These are phyloP conservation scores for Erythrobasidium yunnanense DNA, from an alignment of 768 basidiomycete genomes.

Conservation along the genomic window DNA sequence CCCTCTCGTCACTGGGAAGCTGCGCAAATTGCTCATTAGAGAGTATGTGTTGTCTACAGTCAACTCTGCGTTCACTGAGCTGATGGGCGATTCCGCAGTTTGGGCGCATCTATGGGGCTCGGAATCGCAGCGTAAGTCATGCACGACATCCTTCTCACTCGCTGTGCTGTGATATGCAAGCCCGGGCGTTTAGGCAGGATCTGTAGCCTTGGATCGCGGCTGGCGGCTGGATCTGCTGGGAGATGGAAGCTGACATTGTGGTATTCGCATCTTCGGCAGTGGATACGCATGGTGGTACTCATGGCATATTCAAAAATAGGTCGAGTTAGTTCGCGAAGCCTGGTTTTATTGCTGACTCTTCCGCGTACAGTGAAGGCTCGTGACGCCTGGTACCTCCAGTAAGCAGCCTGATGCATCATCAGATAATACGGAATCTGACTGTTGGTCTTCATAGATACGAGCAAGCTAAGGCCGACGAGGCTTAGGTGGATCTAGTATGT, in stretches of 20 bases:
- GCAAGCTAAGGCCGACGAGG: slow-evolving; percentile 1
- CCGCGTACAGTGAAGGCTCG: slow-evolving; percentile 14
- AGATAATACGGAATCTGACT: not conserved
- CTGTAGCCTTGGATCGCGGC: too few relatives aligned
- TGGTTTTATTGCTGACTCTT: too few relatives aligned
- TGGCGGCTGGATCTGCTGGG: too few relatives aligned
- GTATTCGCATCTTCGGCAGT: too few relatives aligned
- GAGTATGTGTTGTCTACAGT: too few relatives aligned
- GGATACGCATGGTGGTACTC: not conserved
- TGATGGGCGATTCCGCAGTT: too few relatives aligned
- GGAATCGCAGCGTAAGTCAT: not conserved
- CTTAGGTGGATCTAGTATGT: not conserved
- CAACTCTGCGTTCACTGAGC: too few relatives aligned
- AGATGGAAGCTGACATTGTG: too few relatives aligned
- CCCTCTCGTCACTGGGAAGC: too few relatives aligned
- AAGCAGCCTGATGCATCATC: not conserved
- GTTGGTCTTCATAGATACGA: not conserved
- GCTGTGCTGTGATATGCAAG: not conserved
- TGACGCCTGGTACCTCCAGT: slow-evolving; percentile 23
- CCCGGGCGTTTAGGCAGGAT: too few relatives aligned
- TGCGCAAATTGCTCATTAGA: too few relatives aligned
- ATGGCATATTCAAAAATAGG: not conserved
- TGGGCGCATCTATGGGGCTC: not conserved
- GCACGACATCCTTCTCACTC: not conserved
- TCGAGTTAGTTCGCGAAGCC: too few relatives aligned